Evolutionary conservation across 1,139 yeast species (phyloP).

Genomic region (Yamadazyma diddensiae): DNA sequence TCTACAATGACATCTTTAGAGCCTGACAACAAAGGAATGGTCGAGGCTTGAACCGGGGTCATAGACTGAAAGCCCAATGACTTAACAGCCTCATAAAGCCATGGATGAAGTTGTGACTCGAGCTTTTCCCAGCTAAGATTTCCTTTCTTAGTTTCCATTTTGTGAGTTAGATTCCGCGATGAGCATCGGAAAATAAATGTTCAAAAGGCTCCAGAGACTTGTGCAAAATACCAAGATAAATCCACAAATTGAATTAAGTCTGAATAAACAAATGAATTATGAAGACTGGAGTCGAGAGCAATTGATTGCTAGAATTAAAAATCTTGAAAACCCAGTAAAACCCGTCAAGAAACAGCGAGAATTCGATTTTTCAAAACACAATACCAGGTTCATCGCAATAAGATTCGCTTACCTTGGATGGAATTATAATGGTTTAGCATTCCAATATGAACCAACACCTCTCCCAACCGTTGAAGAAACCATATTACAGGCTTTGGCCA

Average conservation of each 20-base stretch:
- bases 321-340: constrained; percentile 36
- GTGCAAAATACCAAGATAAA: too few species aligned
- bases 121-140: constrained; percentile 41
- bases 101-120: constrained; percentile 36
- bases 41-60: constrained; percentile 98
- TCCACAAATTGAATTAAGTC: too few species aligned
- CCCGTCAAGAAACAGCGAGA: constrained; percentile 30
- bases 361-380: constrained; percentile 67
- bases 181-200: constrained; percentile 18
- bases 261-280: too few species aligned
- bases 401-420: constrained; percentile 88
- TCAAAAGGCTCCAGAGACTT: constrained; percentile 20
- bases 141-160: constrained; percentile 30
- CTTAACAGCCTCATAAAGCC: constrained; percentile 59
- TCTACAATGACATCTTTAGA: constrained; percentile 96
- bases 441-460: constrained; percentile 71
- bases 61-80: constrained; percentile 74
- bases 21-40: constrained; percentile 82
- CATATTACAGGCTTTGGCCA: constrained; percentile 66
- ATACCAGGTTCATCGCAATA: constrained; percentile 72
- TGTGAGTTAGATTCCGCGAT: constrained; percentile 6
- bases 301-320: constrained; percentile 35
- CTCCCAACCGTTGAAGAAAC: constrained; percentile 85
- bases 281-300: too few species aligned
- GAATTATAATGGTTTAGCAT: constrained; percentile 89